Percentiles rank a stretch among this genome's conserved stretches.
These are phyloP conservation scores for Botrytis cinerea DNA, from an alignment of 2,329 filamentous ascomycete genomes.

Conservation along the genomic window DNA sequence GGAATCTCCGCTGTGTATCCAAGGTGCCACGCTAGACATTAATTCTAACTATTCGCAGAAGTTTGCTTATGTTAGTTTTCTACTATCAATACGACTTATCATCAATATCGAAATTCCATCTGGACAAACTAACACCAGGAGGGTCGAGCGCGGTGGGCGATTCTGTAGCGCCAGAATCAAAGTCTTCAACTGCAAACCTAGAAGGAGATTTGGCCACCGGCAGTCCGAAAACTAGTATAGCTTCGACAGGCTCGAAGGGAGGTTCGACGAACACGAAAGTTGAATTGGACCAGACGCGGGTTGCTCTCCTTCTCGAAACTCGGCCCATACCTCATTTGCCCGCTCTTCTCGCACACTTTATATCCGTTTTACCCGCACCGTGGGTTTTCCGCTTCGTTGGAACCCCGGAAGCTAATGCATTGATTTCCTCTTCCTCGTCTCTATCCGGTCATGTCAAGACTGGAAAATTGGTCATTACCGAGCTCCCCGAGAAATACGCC, in stretches of 20 bases:
- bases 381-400: constrained; percentile 60
- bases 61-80: constrained; percentile 3
- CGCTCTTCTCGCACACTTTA: constrained; percentile 57
- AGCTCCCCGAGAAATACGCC: constrained; percentile 51
- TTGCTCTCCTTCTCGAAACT: constrained; percentile 58
- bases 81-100: constrained; percentile 14
- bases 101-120: constrained; percentile 6
- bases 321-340: constrained; percentile 52
- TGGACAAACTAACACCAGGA: constrained; percentile 11
- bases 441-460: constrained; percentile 44
- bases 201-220: too few species aligned
- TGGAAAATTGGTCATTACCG: constrained; percentile 39
- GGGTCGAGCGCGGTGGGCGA: neutral
- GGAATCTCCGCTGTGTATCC: neutral
- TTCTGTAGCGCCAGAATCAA: neutral
- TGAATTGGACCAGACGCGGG: constrained; percentile 49
- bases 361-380: constrained; percentile 55
- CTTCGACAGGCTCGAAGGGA: neutral
- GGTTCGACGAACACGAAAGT: neutral
- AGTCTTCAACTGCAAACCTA: neutral
- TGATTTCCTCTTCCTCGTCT: constrained; percentile 46
- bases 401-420: constrained; percentile 48
- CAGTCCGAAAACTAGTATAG: neutral
- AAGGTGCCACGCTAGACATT: neutral
- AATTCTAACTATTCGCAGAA: constrained; percentile 11